Evolutionary conservation across 2,329 filamentous ascomycete species (phyloP), one percentile per base, ranked within the genome.

Genomic region (Alternaria triticina): DNA sequence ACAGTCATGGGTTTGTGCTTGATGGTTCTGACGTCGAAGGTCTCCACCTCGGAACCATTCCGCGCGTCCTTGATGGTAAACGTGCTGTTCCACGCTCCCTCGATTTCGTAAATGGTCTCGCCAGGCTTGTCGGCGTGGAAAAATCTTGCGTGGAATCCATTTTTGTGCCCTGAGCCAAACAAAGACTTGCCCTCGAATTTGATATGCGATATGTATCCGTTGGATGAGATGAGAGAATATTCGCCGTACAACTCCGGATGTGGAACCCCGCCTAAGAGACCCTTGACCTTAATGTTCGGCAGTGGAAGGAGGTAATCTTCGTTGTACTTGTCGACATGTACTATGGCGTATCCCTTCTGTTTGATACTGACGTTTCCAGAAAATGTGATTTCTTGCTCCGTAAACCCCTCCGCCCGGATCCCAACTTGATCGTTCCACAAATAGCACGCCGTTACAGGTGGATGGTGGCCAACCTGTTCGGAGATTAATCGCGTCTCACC

Each of bases 401-500:
- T 82, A 64, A 83, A 84, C 0, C 82, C 82, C 65, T 84, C 80
- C 10, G 82, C 82, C 43, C 80, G 70, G 12, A 83, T 75, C 1
- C 82, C 81, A 49, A 79, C 70, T 61, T 80, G 79, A 12, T 82
- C 79, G 51, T 83, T 83, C 79, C 81, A 83, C 12, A 84, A 72
- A 65, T 83, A 82, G 64, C 82, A 84, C 4, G 82, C 82, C 10
- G 82, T 84, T 7, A 84, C 76, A 1, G 82, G 83, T 6, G 83
- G 82, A 65, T 84, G 82, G 64, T 84, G 82, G 64, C 77, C 80
- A 33, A 83, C 82, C 72, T 84, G 82, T 69, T 84, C 82, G 13
- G 78, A 77, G 1, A 84, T 74, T 9, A 84, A 66, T 40, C 72
- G 76, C 3, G 81, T 83, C 56, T 80, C 77, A 17, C 81, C 80